Base-by-base conservation (phyloP, 1,139 yeast genomes). In the Groenewaldozyma auringiensis region DNA sequence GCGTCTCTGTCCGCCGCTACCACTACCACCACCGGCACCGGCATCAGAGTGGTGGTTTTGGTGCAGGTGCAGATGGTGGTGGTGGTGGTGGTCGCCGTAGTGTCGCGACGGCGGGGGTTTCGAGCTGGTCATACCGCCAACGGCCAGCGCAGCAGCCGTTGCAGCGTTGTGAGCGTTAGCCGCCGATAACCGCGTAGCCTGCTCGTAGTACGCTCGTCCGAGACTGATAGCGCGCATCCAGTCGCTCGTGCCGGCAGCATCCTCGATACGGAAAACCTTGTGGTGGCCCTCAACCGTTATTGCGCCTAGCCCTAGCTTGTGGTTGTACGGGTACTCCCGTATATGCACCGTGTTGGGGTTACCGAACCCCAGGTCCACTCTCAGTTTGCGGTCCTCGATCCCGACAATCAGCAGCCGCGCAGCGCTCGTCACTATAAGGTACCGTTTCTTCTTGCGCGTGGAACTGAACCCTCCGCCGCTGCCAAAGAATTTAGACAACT, bases 221-320 rank as follows among this genome's bases (percentile, higher is more conserved):
- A 52, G 49, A 14, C 55, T 57, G 39, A 67, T 57, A 4, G 61
- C 61, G 6, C 49, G 51, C 52, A 64, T 53, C 71, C 71, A 67
- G 4, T 54, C 59, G 2, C 55, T 47, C 0, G 64, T 53, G 2
- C 67, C 66, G 9, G 47, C 40, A 4, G 62, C 51, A 46, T 65
- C 67, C 41, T 66, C 69, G 25, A 67, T 50, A n/a, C 67, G 63
- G 47, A 60, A 55, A 25, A 64, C 58, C 45, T 60, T 60, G 45
- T 61, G 57, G 39, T 62, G 60, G 9, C 66, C 59, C 49, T 66
- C 68, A 11, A 65, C 55, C 9, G 63, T 47, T 42, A 64, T 53
- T 18, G 59, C 53, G 6, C 65, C 66, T 2, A 53, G 50, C 33
- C 53, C 53, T 13, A 53, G 49, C 42, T 58, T 56, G 25, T 56